Percentiles rank a stretch among this genome's conserved stretches.
Conservation (phyloP, 192 early-diverging fungal genomes). For the Coemansia sp. region DNA sequence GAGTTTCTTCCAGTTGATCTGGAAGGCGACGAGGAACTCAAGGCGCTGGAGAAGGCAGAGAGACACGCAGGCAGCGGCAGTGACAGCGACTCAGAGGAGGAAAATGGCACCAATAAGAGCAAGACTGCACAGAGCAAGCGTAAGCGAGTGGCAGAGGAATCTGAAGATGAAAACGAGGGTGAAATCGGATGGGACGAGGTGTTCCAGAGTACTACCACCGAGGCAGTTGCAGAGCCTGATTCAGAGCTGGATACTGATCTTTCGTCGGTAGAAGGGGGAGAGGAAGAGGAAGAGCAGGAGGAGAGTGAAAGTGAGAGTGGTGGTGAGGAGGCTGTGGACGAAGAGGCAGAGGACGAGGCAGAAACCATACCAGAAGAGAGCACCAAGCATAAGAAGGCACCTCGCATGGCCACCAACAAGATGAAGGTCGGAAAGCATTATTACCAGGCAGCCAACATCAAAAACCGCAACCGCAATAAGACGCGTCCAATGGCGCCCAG, state of each 20-base stretch:
- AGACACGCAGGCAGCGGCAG: not conserved
- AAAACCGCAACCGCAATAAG: slow-evolving; percentile 89
- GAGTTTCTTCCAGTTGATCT: slow-evolving; percentile 86
- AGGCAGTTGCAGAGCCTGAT: slow-evolving; percentile 49
- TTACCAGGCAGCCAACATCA: slow-evolving; percentile 93
- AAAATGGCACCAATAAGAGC: slow-evolving; percentile 15
- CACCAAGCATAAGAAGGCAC: slow-evolving; percentile 58
- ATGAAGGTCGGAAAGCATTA: slow-evolving; percentile 86
- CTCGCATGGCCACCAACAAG: slow-evolving; percentile 92
- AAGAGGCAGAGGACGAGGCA: slow-evolving; percentile 26
- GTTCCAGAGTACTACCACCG: slow-evolving; percentile 77
- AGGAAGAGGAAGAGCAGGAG: slow-evolving; percentile 30
- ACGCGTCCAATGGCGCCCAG: slow-evolving; percentile 66
- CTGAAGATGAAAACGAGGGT: slow-evolving; percentile 34
- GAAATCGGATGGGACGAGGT: slow-evolving; percentile 85
- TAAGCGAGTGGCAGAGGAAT: slow-evolving; percentile 47
- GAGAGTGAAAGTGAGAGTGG: slow-evolving; percentile 19
- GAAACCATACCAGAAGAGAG: slow-evolving; percentile 23
- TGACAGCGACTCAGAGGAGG: slow-evolving; percentile 43
- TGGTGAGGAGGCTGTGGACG: slow-evolving; percentile 16
- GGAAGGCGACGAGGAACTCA: slow-evolving; percentile 60
- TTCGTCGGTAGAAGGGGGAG: slow-evolving; percentile 48
- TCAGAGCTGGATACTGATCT: slow-evolving; percentile 52
- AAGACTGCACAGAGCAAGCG: slow-evolving; percentile 23
- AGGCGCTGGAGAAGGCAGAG: slow-evolving; percentile 57